These are phyloP conservation scores for Jamesozyma spencerorum DNA, from an alignment of 805 yeast genomes.

Conservation along the genomic window DNA sequence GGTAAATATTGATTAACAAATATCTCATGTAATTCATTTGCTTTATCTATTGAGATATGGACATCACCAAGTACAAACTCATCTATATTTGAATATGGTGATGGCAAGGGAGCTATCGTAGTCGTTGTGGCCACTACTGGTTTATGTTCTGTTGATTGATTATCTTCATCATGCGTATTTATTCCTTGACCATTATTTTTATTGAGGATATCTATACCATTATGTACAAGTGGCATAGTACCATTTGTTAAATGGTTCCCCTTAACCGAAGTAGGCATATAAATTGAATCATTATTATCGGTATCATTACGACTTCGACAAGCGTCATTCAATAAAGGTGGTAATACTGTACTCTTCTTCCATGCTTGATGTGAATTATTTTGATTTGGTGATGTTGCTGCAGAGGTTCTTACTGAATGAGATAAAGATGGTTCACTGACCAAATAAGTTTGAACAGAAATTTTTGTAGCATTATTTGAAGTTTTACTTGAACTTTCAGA, in stretches of 20 bases:
- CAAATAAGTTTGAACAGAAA: slow-evolving; percentile 36
- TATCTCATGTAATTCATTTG: slow-evolving; percentile 59
- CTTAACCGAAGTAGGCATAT: background rate
- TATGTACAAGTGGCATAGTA: background rate
- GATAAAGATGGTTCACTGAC: slow-evolving; percentile 38
- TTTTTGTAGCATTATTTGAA: slow-evolving; percentile 3
- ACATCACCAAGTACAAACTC: slow-evolving; percentile 77
- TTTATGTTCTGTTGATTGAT: slow-evolving; percentile 3
- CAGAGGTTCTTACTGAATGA: slow-evolving; percentile 5
- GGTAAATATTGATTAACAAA: slow-evolving; percentile 65
- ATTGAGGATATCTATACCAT: too few species aligned
- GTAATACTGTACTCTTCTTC: slow-evolving; percentile 12
- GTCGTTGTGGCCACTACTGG: slow-evolving; percentile 24
- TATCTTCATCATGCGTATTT: background rate
- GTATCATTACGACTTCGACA: slow-evolving; percentile 9
- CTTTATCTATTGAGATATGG: slow-evolving; percentile 52
- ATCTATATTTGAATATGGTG: slow-evolving; percentile 31
- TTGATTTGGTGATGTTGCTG: slow-evolving; percentile 2
- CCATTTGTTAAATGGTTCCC: background rate
- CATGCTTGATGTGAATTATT: background rate
- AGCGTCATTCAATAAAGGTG: slow-evolving; percentile 33
- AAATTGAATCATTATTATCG: background rate
- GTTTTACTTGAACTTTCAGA: background rate
- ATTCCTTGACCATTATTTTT: background rate
- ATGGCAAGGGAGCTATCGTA: slow-evolving; percentile 23